Conservation (phyloP, 306 rosid genomes). For the Prunus armeniaca region DNA sequence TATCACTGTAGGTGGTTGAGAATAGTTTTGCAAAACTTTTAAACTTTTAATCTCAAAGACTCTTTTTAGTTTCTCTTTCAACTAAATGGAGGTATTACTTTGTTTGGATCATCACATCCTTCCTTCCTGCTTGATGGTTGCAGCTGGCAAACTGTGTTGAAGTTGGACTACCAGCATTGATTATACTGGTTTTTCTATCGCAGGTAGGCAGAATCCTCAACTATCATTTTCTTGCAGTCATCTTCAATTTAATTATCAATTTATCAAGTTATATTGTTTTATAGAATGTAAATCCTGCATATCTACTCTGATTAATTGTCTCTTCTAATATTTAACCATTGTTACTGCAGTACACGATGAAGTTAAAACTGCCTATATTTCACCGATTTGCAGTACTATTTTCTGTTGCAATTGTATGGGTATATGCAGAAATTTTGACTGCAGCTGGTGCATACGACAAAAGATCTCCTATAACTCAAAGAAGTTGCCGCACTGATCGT, state of each 20-base stretch:
- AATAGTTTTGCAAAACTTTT: no score
- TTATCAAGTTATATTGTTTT: background rate
- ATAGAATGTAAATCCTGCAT: background rate
- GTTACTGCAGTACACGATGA: constrained; percentile 59
- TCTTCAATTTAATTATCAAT: constrained; percentile 2
- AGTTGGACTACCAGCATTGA: constrained; percentile 82
- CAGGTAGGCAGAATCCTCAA: constrained; percentile 47
- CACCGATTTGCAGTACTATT: constrained; percentile 60
- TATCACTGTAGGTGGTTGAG: no score
- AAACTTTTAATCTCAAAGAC: background rate
- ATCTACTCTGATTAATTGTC: background rate
- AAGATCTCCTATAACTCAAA: constrained; percentile 64
- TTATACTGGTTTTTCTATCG: constrained; percentile 60
- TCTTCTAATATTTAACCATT: constrained; percentile 25
- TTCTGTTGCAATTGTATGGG: constrained; percentile 68
- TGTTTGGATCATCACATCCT: background rate
- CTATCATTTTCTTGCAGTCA: constrained; percentile 8
- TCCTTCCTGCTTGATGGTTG: constrained; percentile 28
- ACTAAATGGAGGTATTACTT: background rate
- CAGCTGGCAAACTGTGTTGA: constrained; percentile 86
- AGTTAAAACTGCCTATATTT: constrained; percentile 33
- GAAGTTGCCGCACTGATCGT: constrained; percentile 88
- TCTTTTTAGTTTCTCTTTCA: background rate
- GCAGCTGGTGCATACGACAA: constrained; percentile 71
- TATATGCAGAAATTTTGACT: constrained; percentile 77